Evolutionary conservation across 192 early-diverging fungal genomes (phyloP).

Genomic region (Chytriomyces sp.): DNA sequence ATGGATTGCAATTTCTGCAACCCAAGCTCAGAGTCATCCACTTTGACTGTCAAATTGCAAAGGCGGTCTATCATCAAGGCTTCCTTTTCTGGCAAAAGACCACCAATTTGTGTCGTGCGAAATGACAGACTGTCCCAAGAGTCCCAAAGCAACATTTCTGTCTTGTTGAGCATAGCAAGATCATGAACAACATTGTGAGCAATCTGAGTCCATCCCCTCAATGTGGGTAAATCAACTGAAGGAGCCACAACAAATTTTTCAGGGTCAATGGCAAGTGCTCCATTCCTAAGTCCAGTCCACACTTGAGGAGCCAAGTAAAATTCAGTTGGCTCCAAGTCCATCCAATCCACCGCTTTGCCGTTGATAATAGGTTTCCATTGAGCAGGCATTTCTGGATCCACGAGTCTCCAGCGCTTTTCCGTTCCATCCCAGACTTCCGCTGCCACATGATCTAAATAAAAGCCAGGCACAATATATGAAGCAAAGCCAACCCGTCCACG

Average conservation of each 20-base stretch:
- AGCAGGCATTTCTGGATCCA: neutral
- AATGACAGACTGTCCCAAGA: neutral
- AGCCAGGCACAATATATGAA: neutral
- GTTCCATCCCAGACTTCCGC: neutral
- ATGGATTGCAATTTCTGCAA: neutral
- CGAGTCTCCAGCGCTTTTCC: neutral
- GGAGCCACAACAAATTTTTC: neutral
- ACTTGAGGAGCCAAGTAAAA: neutral
- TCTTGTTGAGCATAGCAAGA: slow-evolving; percentile 3
- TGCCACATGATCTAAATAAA: neutral
- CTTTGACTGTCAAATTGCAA: neutral
- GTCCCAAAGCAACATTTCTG: neutral
- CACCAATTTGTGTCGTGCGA: neutral
- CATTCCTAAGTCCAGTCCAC: neutral
- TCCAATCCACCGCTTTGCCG: neutral
- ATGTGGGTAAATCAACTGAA: neutral
- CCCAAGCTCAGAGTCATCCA: neutral
- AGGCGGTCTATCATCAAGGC: neutral
- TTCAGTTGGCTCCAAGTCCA: neutral
- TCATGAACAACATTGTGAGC: neutral
- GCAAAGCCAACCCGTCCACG: neutral
- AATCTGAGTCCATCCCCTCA: neutral
- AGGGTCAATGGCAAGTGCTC: neutral
- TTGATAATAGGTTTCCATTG: neutral
- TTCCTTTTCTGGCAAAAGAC: neutral